Evolutionary conservation across 495 filamentous ascomycete genomes (phyloP), one percentile per base, ranked within the genome.

Genomic region (Aspergillus baeticus): DNA sequence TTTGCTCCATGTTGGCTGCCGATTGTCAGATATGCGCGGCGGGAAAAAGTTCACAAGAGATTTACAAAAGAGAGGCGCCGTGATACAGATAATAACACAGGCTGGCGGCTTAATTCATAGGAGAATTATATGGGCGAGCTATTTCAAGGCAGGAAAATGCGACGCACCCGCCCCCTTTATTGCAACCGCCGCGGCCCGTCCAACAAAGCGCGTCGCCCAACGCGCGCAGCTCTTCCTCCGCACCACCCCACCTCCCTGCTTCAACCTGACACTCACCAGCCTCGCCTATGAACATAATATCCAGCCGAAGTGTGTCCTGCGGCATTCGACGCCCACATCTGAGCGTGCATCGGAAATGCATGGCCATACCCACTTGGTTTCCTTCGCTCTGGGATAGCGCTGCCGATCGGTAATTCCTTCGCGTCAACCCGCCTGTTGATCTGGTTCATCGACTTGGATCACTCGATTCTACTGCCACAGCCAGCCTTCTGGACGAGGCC

Each of bases 351-450:
- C 36, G 37, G 36, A 31, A 34, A 22, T 37, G 8, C 29, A 22
- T 55, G 47, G 42, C 49, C 34, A 21, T 29, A 10, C 35, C 20
- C 52, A 46, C 18, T 29, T 23, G 22, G 20, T 38, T 54, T 55
- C 53, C 53, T 55, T 55, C 53, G 53, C 36, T 13, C 15, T 35
- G 18, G n/a, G 14, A 45, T 45, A 23, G 39, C 26, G 42, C 44
- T 26, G 53, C 17, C 34, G 53, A 55, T 55, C 53, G 6, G 22
- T 21, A 14, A 48, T 55, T 47, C 35, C 53, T 42, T 55, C 35
- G 34, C 11, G 53, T 13, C 43, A 10, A 22, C 17, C 15, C 22
- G 35, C 34, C 6, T n/a, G 43, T 48, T 29, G 43, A 55, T 55
- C 53, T 20, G 15, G 53, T 55, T 55, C 43, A 10, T 20, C 37